Evolutionary conservation across 1,139 yeast genomes (phyloP).

Genomic region (Nakaseomyces uthaithaninus): DNA sequence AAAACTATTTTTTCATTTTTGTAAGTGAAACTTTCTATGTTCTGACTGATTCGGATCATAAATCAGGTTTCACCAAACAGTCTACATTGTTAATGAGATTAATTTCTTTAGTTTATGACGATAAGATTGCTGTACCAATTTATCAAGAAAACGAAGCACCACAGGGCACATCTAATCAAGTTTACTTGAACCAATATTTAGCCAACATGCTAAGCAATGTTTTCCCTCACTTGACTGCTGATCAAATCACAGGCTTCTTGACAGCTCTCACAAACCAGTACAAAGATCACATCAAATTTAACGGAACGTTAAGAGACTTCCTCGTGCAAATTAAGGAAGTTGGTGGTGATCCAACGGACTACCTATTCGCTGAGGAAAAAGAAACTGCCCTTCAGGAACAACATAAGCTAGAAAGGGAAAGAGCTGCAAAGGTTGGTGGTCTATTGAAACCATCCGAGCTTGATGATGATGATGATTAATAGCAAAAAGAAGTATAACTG

Average conservation of each 20-base stretch:
- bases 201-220: slow-evolving; percentile 77
- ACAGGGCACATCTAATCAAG: slow-evolving; percentile 73
- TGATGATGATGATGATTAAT: slow-evolving; percentile 47
- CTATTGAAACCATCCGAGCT: slow-evolving; percentile 92
- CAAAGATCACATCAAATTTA: slow-evolving; percentile 67
- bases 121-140: slow-evolving; percentile 66
- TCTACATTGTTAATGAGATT: slow-evolving; percentile 76
- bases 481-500: no score
- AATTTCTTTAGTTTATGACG: slow-evolving; percentile 74
- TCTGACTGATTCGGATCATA: slow-evolving; percentile 93
- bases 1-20: slow-evolving; percentile 80
- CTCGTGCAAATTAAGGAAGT: slow-evolving; percentile 90
- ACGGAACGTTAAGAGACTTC: slow-evolving; percentile 87
- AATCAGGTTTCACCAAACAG: slow-evolving; percentile 89
- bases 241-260: slow-evolving; percentile 75
- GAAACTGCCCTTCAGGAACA: slow-evolving; percentile 69
- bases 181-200: slow-evolving; percentile 71
- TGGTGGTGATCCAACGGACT: slow-evolving; percentile 90
- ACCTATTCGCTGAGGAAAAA: slow-evolving; percentile 88
- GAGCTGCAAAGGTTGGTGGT: slow-evolving; percentile 86
- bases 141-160: slow-evolving; percentile 73
- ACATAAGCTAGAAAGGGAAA: slow-evolving; percentile 62
- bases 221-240: slow-evolving; percentile 80
- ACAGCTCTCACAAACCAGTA: slow-evolving; percentile 68
- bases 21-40: slow-evolving; percentile 89